Conservation (phyloP, 75 land plant species). For the Larix kaempferi region DNA sequence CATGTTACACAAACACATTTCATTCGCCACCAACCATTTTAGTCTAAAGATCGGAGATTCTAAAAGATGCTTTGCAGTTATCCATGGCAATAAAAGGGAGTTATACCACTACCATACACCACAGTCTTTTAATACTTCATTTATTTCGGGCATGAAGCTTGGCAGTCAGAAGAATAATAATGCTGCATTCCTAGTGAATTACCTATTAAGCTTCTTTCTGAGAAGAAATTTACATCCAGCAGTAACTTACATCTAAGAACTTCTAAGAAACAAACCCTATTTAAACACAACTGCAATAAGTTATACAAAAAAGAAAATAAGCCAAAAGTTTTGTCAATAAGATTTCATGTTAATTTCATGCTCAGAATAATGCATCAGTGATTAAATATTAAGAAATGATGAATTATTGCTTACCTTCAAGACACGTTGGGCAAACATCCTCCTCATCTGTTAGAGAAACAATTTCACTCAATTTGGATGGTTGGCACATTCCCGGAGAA, state of each 20-base stretch:
- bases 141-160: neutral
- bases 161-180: neutral
- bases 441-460: conserved; percentile 23
- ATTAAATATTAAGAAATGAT: neutral
- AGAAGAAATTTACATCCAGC: neutral
- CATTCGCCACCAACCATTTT: neutral
- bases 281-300: neutral
- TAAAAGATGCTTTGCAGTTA: neutral
- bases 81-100: neutral
- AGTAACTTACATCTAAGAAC: neutral
- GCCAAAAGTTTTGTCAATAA: neutral
- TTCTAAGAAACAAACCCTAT: neutral
- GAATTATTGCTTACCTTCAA: conserved; percentile 31
- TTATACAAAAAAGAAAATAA: neutral
- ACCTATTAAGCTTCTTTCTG: neutral
- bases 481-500: neutral
- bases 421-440: conserved; percentile 42
- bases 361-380: neutral
- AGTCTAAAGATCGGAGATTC: neutral
- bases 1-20: neutral
- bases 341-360: neutral
- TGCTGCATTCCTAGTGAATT: neutral
- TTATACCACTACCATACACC: neutral
- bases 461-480: conserved; percentile 6
- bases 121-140: neutral